A percentile compares a stretch with the other conserved stretches of the same genome.
Evolutionary conservation across 2,329 filamentous ascomycete genomes (phyloP).

Genomic region (Colletotrichum siamense): DNA sequence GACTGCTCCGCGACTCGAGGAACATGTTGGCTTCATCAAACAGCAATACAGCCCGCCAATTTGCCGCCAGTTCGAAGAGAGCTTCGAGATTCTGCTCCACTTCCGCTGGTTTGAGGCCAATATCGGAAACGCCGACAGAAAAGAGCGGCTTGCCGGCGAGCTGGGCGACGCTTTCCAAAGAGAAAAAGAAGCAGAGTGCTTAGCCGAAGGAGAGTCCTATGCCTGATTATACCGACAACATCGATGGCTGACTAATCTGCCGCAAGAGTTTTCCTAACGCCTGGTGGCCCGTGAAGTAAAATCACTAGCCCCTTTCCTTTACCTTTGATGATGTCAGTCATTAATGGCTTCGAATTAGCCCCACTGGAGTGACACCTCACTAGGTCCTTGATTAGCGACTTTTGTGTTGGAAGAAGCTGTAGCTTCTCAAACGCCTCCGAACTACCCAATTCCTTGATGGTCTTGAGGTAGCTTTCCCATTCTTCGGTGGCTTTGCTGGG

Average conservation of each 20-base stretch:
- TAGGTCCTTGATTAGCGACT: background rate
- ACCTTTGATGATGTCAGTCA: background rate
- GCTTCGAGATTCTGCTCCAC: constrained; percentile 65
- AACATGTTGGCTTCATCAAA: constrained; percentile 78
- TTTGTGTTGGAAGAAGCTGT: background rate
- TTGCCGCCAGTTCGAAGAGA: constrained; percentile 62
- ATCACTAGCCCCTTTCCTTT: constrained; percentile 47
- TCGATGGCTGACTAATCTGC: constrained; percentile 45
- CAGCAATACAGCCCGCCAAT: constrained; percentile 84
- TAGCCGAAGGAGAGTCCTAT: constrained; percentile 53
- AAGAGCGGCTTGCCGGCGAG: constrained; percentile 56
- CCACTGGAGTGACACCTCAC: background rate
- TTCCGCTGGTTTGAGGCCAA: constrained; percentile 68
- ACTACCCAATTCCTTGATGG: background rate
- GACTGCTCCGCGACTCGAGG: constrained; percentile 80
- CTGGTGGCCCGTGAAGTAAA: constrained; percentile 51
- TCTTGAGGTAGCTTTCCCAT: background rate
- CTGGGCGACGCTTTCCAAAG: constrained; percentile 54
- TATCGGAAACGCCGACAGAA: constrained; percentile 66
- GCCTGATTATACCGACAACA: background rate
- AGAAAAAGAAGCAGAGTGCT: constrained; percentile 46
- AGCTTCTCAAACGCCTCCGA: background rate
- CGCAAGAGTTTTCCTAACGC: constrained; percentile 56
- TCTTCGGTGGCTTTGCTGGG: background rate
- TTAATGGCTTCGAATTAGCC: background rate